Percentiles rank a stretch among this genome's conserved stretches.
Evolutionary conservation across 202 grass and related monocot species (phyloP).

Genomic region (Schoenoplectus tabernaemontani): DNA sequence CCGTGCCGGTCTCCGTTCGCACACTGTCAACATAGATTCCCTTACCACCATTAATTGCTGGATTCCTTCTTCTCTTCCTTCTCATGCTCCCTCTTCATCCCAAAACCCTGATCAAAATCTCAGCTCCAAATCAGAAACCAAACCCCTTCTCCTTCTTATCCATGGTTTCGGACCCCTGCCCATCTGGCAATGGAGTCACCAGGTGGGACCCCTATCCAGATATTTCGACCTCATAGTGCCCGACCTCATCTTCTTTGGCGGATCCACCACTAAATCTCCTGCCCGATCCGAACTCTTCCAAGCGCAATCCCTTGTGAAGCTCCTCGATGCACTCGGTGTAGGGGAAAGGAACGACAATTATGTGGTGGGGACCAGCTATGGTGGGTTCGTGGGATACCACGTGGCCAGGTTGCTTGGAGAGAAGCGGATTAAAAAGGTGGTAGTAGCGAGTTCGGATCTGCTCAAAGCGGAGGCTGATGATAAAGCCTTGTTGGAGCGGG

Average conservation of each 20-base stretch:
- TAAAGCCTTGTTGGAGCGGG: constrained; percentile 31
- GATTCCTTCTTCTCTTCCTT: constrained; percentile 29
- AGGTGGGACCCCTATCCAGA: constrained; percentile 44
- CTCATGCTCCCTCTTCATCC: constrained; percentile 5
- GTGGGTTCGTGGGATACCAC: constrained; percentile 77
- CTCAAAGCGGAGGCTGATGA: constrained; percentile 63
- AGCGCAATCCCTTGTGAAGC: constrained; percentile 41
- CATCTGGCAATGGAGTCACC: constrained; percentile 63
- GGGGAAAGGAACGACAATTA: not conserved
- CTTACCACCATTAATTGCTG: constrained; percentile 62
- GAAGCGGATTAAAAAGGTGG: constrained; percentile 33
- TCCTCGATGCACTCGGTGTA: constrained; percentile 30
- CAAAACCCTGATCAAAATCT: not conserved
- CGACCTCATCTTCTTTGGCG: constrained; percentile 84
- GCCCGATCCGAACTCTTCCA: constrained; percentile 53
- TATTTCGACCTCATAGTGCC: constrained; percentile 73
- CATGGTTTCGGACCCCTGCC: constrained; percentile 59
- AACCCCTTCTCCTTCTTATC: constrained; percentile 59
- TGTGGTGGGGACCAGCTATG: constrained; percentile 75
- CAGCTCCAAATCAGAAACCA: not conserved
- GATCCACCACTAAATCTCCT: constrained; percentile 34
- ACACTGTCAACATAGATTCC: constrained; percentile 35
- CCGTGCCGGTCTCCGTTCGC: constrained; percentile 40
- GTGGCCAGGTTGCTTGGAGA: constrained; percentile 43
- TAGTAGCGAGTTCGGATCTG: constrained; percentile 79